Conservation (phyloP, 2,329 filamentous ascomycete genomes). For the Aschersonia sp. region DNA sequence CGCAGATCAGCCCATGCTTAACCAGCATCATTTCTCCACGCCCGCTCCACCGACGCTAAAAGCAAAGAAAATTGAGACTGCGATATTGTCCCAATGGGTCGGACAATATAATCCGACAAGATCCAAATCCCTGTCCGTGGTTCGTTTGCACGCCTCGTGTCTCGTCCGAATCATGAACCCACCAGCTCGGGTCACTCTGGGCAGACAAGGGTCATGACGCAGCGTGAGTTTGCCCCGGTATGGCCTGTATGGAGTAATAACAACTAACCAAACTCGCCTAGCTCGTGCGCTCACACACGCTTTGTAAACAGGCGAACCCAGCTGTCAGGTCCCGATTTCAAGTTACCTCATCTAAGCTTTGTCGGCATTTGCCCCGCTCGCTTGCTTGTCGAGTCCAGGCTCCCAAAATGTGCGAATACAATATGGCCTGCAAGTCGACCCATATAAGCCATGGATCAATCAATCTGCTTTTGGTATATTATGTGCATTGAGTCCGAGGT, state of each 20-base stretch:
- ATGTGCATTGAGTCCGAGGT: neutral
- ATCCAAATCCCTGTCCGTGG: conserved; percentile 2
- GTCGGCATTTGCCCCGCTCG: conserved; percentile 3
- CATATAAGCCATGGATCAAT: neutral
- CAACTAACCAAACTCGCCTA: neutral
- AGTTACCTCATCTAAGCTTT: conserved; percentile 1
- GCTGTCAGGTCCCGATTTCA: conserved; percentile 1
- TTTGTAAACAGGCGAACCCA: neutral
- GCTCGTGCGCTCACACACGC: neutral
- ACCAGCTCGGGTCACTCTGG: conserved; percentile 1
- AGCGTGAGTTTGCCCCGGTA: neutral
- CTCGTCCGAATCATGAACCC: conserved; percentile 1
- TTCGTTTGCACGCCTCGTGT: conserved; percentile 2
- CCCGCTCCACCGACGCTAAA: neutral
- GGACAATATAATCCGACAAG: neutral
- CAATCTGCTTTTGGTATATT: neutral
- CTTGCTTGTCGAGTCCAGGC: neutral
- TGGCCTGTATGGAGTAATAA: neutral
- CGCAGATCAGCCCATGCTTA: conserved; percentile 1
- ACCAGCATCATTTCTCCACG: neutral
- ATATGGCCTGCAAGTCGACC: neutral
- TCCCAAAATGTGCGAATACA: neutral
- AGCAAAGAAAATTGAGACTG: neutral
- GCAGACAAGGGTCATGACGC: conserved; percentile 3
- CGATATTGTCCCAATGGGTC: neutral